Evolutionary conservation across 345 rosid species (phyloP), one percentile per base, ranked within the genome.

Genomic region (Eucalyptus brandiana): DNA sequence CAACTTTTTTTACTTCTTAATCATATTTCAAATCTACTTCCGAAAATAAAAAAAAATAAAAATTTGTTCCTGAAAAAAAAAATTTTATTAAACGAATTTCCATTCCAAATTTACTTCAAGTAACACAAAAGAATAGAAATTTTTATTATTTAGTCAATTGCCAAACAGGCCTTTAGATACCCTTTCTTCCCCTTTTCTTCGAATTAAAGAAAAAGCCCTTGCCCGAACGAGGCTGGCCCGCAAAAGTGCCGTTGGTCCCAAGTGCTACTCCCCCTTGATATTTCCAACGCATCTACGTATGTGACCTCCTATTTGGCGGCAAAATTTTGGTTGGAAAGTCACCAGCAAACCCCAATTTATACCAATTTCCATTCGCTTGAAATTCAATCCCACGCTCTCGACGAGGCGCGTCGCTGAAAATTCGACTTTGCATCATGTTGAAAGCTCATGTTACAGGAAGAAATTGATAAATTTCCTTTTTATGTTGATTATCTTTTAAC

Each of bases 21-120:
- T 17, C 3, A 50, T 50, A 3, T 50, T 50, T 0, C 7, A 50
- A 50, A 50, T 50, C 4, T 50, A 16, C 0, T 50, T 16, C 0
- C 0, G 0, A 1, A 1, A 50, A 49, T 4, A 1, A 50, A 16
- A 50, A 50, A 50, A 50, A 6, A 16, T 15, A 6, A 0, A 50
- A 16, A 2, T 16, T 50, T 50, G 0, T 50, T 50, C 0, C 0
- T 1, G 0, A 0, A 50, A 16, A 50, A 0, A 17, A 50, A 50
- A 50, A 15, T 50, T 50, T 50, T 50, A 50, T 1, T 1, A 14
- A 49, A 49, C 0, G 0, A 1, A 49, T 50, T 50, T 50, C 0
- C 2, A 1, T 6, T 50, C 8, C 1, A 51, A 51, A 51, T 50
- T 1, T 50, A 50, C 1, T 50, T 6, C 1, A 0, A 0, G 1